Percentiles rank a stretch among this genome's conserved stretches.
Conservation (phyloP, 2,329 filamentous ascomycete genomes). For the Tolypocladium guangdongense region DNA sequence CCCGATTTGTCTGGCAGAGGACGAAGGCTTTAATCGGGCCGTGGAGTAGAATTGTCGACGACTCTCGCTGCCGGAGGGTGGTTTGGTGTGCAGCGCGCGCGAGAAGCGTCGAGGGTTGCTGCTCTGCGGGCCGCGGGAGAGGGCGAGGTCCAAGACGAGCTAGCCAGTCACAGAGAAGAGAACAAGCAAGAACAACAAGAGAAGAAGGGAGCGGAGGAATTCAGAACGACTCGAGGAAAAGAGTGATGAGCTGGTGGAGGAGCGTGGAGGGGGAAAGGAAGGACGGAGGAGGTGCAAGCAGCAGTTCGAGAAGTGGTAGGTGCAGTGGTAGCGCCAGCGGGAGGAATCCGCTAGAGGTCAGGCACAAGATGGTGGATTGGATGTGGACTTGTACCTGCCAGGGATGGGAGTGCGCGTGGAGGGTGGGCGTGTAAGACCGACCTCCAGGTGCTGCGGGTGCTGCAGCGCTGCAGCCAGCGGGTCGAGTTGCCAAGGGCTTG, state of each 20-base stretch:
- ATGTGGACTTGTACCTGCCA: background rate
- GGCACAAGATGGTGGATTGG: background rate
- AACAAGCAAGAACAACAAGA: background rate
- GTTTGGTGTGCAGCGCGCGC: background rate
- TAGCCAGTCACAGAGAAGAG: background rate
- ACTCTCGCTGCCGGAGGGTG: background rate
- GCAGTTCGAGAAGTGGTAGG: too few relatives aligned
- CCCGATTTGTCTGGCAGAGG: background rate
- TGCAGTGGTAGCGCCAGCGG: background rate
- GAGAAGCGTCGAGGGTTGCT: background rate
- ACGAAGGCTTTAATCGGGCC: background rate
- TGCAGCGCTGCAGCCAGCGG: background rate
- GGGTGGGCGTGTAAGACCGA: background rate
- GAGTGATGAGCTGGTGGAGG: background rate
- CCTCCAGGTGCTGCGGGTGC: background rate
- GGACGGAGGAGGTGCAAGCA: background rate
- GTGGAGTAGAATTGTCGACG: background rate
- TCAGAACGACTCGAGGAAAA: background rate
- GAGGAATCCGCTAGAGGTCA: background rate
- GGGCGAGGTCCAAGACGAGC: background rate
- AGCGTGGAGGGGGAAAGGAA: background rate
- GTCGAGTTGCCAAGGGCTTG: too few relatives aligned
- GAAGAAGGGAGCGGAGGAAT: background rate
- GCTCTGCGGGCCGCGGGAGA: background rate
- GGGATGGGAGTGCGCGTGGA: background rate